Percentiles rank a stretch among this genome's conserved stretches.
Conservation (phyloP, 116 monocot species). For the Dioscorea cayenensis region DNA sequence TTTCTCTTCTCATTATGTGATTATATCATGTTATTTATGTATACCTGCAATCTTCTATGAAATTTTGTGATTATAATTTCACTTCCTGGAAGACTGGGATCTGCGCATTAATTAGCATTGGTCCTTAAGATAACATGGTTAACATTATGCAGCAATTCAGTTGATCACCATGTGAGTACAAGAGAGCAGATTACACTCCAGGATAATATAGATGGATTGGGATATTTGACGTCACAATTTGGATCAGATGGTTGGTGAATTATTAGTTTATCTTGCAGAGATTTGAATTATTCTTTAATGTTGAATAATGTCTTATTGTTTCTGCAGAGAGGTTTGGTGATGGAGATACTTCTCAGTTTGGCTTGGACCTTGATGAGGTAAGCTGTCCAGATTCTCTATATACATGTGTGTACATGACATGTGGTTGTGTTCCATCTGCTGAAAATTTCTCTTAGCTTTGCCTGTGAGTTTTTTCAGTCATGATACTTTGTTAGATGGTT, state of each 20-base stretch:
- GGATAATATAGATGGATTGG: constrained; percentile 59
- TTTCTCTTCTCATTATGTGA: neutral
- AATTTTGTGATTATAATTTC: neutral
- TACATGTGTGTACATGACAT: too few species aligned
- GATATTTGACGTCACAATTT: constrained; percentile 72
- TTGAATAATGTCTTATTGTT: constrained; percentile 2
- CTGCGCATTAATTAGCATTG: neutral
- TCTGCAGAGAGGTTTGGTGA: constrained; percentile 94
- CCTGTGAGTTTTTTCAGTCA: too few species aligned
- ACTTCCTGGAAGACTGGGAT: neutral
- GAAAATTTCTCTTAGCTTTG: too few species aligned
- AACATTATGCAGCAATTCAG: constrained; percentile 59
- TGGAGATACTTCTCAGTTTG: constrained; percentile 93
- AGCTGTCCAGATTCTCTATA: neutral
- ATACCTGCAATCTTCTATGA: neutral
- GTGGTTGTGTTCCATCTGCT: too few species aligned
- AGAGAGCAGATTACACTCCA: constrained; percentile 99
- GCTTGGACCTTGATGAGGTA: constrained; percentile 95
- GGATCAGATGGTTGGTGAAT: constrained; percentile 80
- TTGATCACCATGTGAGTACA: constrained; percentile 95
- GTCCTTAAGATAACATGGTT: neutral
- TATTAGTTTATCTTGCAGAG: neutral
- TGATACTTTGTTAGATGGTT: too few species aligned
- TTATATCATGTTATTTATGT: constrained; percentile 9
- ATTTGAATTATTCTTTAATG: too few species aligned